Conservation (phyloP, 2,329 filamentous ascomycete species). For the Catunica adiposa region DNA sequence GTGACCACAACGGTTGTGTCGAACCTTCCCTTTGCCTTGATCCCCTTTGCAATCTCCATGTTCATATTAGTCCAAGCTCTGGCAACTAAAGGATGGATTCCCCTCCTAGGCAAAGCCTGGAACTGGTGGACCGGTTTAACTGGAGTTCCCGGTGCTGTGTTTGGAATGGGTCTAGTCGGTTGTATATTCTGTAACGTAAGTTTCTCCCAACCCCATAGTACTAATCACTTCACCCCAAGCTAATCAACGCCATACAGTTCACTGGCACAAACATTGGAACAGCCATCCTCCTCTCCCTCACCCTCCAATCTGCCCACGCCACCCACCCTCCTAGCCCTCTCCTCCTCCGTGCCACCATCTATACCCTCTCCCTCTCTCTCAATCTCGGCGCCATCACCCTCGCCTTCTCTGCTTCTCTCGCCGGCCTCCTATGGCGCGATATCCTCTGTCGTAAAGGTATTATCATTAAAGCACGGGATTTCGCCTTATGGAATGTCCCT, state of each 20-base stretch:
- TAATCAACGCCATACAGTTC: conserved; percentile 32
- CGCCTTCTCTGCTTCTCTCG: conserved; percentile 54
- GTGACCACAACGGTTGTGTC: conserved; percentile 47
- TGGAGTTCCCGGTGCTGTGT: conserved; percentile 49
- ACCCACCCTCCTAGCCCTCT: conserved; percentile 23
- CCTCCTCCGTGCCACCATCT: conserved; percentile 53
- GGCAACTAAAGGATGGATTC: conserved; percentile 59
- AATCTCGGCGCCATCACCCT: conserved; percentile 62
- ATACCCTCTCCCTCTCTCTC: conserved; percentile 57
- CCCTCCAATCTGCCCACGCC: conserved; percentile 54
- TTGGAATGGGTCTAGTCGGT: conserved; percentile 57
- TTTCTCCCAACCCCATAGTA: conserved; percentile 15
- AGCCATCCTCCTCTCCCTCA: conserved; percentile 53
- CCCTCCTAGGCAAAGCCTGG: conserved; percentile 58
- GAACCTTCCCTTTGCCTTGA: conserved; percentile 49
- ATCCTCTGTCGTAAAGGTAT: conserved; percentile 55
- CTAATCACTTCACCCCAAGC: background rate
- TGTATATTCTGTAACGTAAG: conserved; percentile 57
- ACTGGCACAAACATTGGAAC: conserved; percentile 64
- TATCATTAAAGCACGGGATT: too few relatives aligned
- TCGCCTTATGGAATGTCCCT: too few relatives aligned
- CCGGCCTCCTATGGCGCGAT: conserved; percentile 56
- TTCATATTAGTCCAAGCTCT: conserved; percentile 58
- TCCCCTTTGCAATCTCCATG: conserved; percentile 60
- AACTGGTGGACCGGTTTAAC: conserved; percentile 55